Conservation (phyloP, 306 rosid genomes). For the Prunus mira region DNA sequence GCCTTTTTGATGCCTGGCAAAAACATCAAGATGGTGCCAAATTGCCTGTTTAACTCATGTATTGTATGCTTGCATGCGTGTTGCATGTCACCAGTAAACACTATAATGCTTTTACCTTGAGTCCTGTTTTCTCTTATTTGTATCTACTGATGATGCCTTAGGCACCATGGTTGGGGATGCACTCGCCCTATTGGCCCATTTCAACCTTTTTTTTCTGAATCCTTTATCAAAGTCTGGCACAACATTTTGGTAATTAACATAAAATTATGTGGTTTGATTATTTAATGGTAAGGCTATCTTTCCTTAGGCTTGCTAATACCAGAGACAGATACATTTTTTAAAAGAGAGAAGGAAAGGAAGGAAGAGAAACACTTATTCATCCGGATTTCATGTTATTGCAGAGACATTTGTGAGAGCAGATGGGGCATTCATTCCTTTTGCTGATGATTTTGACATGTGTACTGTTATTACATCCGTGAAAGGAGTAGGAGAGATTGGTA, state of each 20-base stretch:
- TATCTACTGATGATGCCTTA: too few relatives aligned
- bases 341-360: not conserved
- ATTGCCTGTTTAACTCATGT: not conserved
- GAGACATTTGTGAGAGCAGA: slow-evolving; percentile 99
- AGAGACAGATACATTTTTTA: not conserved
- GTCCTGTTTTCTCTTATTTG: too few relatives aligned
- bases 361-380: not conserved
- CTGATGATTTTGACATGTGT: slow-evolving; percentile 95
- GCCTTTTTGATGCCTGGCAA: too few relatives aligned
- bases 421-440: slow-evolving; percentile 96
- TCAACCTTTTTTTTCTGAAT: too few relatives aligned
- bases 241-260: not conserved
- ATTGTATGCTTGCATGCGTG: too few relatives aligned
- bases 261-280: not conserved
- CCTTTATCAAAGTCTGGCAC: not conserved
- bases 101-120: too few relatives aligned
- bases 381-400: slow-evolving; percentile 36
- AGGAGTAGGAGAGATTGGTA: slow-evolving; percentile 88
- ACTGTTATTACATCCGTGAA: slow-evolving; percentile 79
- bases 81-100: too few relatives aligned
- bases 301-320: not conserved
- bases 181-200: not conserved
- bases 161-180: too few relatives aligned
- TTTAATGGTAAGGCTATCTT: not conserved
- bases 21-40: too few relatives aligned